A percentile compares a stretch with the other conserved stretches of the same genome.
These are phyloP conservation scores for Cordia subcordata DNA, from an alignment of 257 asterid species.

Conservation along the genomic window DNA sequence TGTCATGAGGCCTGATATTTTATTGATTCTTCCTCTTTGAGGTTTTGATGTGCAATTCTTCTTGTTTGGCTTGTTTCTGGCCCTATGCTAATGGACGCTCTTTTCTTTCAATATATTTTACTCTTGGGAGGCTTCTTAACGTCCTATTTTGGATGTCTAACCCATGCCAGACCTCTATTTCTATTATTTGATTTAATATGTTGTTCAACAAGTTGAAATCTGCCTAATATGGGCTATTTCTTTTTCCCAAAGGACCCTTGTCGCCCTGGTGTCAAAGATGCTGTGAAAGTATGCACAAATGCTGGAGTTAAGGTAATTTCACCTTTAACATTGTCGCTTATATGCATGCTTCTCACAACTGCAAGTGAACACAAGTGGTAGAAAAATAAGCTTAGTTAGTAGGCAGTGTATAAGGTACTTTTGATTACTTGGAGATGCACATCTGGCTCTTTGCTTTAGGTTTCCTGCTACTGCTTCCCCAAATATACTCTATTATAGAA, in stretches of 20 bases:
- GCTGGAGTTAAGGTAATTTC: conserved; percentile 85
- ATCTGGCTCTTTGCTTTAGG: no score
- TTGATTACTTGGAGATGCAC: no score
- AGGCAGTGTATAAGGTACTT: no score
- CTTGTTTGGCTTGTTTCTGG: neutral
- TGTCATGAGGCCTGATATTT: no score
- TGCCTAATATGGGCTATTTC: conserved; percentile 10
- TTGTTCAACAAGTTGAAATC: neutral
- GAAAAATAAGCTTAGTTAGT: neutral
- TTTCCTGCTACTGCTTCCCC: no score
- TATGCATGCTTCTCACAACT: neutral
- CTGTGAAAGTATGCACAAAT: conserved; percentile 72
- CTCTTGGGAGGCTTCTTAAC: no score
- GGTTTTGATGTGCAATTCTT: neutral
- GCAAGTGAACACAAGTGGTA: neutral
- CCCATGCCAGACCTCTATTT: neutral
- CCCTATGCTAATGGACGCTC: neutral
- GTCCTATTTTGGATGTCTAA: neutral
- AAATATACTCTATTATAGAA: no score
- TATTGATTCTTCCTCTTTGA: no score
- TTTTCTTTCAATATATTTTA: neutral
- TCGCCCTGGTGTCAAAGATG: conserved; percentile 95
- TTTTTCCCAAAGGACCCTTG: conserved; percentile 77
- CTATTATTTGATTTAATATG: conserved; percentile 4
- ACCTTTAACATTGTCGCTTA: conserved; percentile 1